These are phyloP conservation scores for Podospora comata DNA, from an alignment of 495 filamentous ascomycete genomes.

Conservation along the genomic window DNA sequence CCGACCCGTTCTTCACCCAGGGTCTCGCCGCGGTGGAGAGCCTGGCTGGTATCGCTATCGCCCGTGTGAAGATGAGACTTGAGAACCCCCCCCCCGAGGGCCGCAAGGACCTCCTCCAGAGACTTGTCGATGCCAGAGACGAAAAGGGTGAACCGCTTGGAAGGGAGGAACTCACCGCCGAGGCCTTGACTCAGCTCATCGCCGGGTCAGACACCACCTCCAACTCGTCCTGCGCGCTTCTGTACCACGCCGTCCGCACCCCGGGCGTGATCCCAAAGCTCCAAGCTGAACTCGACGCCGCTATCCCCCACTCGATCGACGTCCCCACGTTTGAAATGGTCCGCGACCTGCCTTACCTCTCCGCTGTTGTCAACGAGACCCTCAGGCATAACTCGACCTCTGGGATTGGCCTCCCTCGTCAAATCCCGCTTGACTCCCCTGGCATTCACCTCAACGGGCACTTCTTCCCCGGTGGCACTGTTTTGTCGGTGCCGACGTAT, in stretches of 20 bases:
- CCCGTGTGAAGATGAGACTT: slow-evolving; percentile 71
- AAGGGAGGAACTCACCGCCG: slow-evolving; percentile 77
- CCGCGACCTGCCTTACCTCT: slow-evolving; percentile 72
- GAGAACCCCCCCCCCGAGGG: slow-evolving; percentile 57
- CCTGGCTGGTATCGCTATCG: slow-evolving; percentile 73
- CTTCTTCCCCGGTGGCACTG: slow-evolving; percentile 70
- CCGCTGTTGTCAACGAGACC: slow-evolving; percentile 81
- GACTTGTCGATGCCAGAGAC: slow-evolving; percentile 84
- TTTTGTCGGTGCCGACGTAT: slow-evolving; percentile 81
- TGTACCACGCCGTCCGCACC: slow-evolving; percentile 70
- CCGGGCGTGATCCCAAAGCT: slow-evolving; percentile 69
- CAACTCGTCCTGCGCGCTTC: slow-evolving; percentile 83
- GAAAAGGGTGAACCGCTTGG: slow-evolving; percentile 69
- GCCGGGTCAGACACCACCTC: slow-evolving; percentile 87
- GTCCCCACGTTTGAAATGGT: slow-evolving; percentile 71
- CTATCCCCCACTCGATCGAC: slow-evolving; percentile 55
- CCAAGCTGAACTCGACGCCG: slow-evolving; percentile 68
- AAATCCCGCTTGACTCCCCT: slow-evolving; percentile 61
- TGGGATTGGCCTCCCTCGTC: slow-evolving; percentile 79
- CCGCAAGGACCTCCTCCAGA: slow-evolving; percentile 76
- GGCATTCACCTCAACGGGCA: slow-evolving; percentile 50
- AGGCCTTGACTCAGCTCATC: slow-evolving; percentile 87
- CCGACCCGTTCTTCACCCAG: slow-evolving; percentile 64
- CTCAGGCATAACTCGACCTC: slow-evolving; percentile 89
- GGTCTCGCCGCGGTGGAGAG: slow-evolving; percentile 62